Base-by-base conservation (phyloP, 257 asterid genomes). In the Plantago elongata region DNA sequence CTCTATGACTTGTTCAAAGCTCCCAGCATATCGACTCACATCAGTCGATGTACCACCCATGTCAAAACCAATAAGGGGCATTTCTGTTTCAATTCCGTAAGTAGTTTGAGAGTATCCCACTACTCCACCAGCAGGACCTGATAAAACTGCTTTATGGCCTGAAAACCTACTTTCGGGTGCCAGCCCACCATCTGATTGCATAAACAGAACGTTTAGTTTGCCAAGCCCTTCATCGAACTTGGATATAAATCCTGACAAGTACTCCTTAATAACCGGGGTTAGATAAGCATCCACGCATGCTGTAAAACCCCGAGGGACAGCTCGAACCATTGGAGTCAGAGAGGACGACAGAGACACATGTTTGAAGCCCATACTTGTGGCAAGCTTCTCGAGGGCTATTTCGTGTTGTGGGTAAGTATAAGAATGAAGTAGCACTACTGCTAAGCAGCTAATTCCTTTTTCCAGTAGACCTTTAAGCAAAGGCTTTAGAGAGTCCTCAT, bases 1-100 rank as follows among this genome's bases (percentile, higher is more conserved):
- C 78, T 92, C 99, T 60, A 86, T 82, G 60, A 92, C 91, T 46
- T 92, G 99, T 67, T 92, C 99, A 47, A 84, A 92, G 76, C 70
- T 78, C 37, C 97, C 99, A 11, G 99, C 97, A 75, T 86, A 92
- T 52, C 97, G 83, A 71, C 99, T 92, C 63, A 92, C 97, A 69
- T 92, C 99, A 7, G 99, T 92, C 37, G 97, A 92, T 5, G 97
- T 92, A 56, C 97, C 99, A 44, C 99, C 99, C 99, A 92, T 92
- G 79, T 92, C 99, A 47, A 92, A 92, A 65, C 99, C 99, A 59
- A 92, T 92, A 15, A 92, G 94, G 63, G 99, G 86, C 77, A 84
- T 92, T 15, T 81, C 80, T 18, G 99, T 92, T 81, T 92, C 99
- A 34, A 81, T 65, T 61, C 87, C 85, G 8, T 77, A 80, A 68